phyloP scores from a whole-genome alignment of 2,329 filamentous ascomycete genomes.

The Tolypocladium cylindrosporum region DNA sequence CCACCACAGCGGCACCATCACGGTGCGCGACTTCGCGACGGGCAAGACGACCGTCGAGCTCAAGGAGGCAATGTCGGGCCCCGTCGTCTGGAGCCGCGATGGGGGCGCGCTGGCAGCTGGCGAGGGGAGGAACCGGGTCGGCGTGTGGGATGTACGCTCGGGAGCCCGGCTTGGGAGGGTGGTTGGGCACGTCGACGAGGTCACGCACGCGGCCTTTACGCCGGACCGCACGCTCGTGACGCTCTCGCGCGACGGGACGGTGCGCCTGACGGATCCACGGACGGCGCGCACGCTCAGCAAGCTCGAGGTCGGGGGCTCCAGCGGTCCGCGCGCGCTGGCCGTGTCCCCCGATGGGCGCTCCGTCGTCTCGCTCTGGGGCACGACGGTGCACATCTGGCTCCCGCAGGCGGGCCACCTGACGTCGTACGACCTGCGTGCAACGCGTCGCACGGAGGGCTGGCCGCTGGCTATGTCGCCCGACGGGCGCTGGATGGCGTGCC shows the following conservation, averaged over 20 bases:
- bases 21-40: constrained; percentile 18
- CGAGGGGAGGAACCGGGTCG: constrained; percentile 17
- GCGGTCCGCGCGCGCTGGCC: constrained; percentile 21
- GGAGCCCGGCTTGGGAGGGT: constrained; percentile 19
- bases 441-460: constrained; percentile 27
- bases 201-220: constrained; percentile 27
- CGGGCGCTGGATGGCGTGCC: constrained; percentile 24
- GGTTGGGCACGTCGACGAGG: constrained; percentile 22
- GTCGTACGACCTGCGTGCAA: constrained; percentile 23
- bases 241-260: constrained; percentile 24
- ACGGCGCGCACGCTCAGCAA: constrained; percentile 24
- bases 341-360: constrained; percentile 21
- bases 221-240: constrained; percentile 22
- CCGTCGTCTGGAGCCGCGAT: constrained; percentile 22
- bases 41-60: constrained; percentile 22
- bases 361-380: constrained; percentile 28
- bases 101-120: constrained; percentile 19
- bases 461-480: constrained; percentile 29
- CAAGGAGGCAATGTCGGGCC: constrained; percentile 16
- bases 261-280: constrained; percentile 22
- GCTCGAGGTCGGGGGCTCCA: constrained; percentile 22
- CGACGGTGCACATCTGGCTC: constrained; percentile 26
- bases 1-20: constrained; percentile 18
- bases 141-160: constrained; percentile 21
- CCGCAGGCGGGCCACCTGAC: constrained; percentile 20